Base-by-base conservation (phyloP, 805 yeast species). In the Sungouiozyma ichnusensis region DNA sequence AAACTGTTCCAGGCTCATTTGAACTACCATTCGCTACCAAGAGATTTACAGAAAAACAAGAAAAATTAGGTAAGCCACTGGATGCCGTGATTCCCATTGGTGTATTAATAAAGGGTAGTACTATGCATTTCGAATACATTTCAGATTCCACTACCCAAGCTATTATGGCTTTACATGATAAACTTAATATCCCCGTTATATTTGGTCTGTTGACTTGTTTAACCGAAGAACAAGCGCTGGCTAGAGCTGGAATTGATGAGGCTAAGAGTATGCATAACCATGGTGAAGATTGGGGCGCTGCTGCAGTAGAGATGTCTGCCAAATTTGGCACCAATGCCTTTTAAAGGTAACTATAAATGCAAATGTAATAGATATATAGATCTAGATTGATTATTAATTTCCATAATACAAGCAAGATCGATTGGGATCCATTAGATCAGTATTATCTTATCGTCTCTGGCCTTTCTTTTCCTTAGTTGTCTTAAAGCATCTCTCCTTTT, bases 281-380 rank as follows among this genome's bases (percentile, higher is more conserved):
- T 58, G 98, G 98, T 49, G 85, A 76, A 57, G 98, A 92, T 63
- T 90, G 98, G 98, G 98, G 95, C 52, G 88, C 94, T 31, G 96
- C 97, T 42, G 98, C 98, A 14, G 95, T 92, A 20, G 98, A 90
- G 68, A 90, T 92, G 97, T 81, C 76, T 3, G 39, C 57, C 14
- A 76, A 76, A 51, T 75, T 62, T 44, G 60, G 60, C 24, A 48
- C 50, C 36, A 44, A 44, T 36, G 53, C 49, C 32, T 42, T 45
- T 40, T 48, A 16, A 33, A 16, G 20, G 14, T 33, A 18, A 11
- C 8, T 17, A 9, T 5, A 29, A 14, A 11, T 16, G 16, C 18
- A 14, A 18, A n/a, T 24, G 20, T 37, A 20, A 16, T 20, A 36
- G 4, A 11, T 24, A 19, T 20, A 36, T 18, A 36, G 17, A n/a